Evolutionary conservation across 208 protist species (phyloP), one percentile per base, ranked within the genome.

Genomic region (Crithidia expoeki): DNA sequence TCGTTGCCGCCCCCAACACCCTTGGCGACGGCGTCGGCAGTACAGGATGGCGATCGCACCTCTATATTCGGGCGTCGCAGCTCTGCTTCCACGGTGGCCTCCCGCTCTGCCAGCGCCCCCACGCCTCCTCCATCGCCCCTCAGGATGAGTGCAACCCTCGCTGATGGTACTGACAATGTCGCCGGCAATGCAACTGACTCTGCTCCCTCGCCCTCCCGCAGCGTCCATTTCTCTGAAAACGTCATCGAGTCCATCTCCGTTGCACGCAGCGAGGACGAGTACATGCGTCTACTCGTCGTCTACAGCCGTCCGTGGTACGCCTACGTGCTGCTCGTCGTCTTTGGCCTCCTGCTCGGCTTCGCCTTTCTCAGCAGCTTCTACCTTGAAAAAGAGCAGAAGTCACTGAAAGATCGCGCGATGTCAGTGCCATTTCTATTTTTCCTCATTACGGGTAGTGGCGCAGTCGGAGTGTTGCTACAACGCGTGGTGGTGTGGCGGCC

Each of bases 241-340:
- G 62, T 70, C 1, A 70, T 76, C 27, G 46, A 64, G 47, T 76
- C 71, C 16, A 58, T 70, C 46, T 56, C 61, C 25, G n/a, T 64
- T 12, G 56, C 71, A 62, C 55, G 42, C 1, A 34, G 49, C 25
- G 71, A 76, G 62, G 49, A 76, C 25, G 71, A 69, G 47, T 60
- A 70, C 46, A 76, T 76, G 71, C 71, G 34, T 19, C 55, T 76
- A 0, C 42, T 76, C 21, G 62, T 76, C 0, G 46, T 70, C 16
- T 76, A 76, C 71, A 65, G 46, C 56, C 62, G 71, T 16, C 71
- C 71, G 44, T 76, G 71, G 71, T 76, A 76, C 62, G 44, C 71
- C 23, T 76, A 76, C 47, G 62, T 33, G 12, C 55, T 76, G 6
- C 71, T 76, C 16, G 12, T 23, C 16, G 40, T 70, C 10, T 69